These are phyloP conservation scores for Heliocybe sulcata DNA, from an alignment of 1,284 basidiomycete species.

Conservation along the genomic window DNA sequence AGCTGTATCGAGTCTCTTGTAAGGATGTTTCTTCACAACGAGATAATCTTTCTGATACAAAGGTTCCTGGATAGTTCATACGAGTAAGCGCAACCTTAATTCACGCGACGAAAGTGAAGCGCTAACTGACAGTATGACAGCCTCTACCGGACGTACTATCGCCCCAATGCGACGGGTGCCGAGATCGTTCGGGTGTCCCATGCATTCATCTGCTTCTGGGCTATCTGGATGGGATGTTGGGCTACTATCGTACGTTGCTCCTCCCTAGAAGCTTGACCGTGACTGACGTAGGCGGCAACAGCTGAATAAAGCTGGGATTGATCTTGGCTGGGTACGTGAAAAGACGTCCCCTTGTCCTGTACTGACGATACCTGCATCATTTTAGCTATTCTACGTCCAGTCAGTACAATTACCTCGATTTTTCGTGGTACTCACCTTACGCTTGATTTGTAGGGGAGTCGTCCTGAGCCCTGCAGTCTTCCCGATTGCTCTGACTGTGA, in stretches of 20 bases:
- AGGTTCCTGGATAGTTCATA: slow-evolving; percentile 22
- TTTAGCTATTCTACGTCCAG: slow-evolving; percentile 39
- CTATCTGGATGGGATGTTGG: slow-evolving; percentile 51
- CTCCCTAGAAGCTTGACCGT: neutral
- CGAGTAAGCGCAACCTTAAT: slow-evolving; percentile 25
- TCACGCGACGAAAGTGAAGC: neutral
- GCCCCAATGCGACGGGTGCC: slow-evolving; percentile 50
- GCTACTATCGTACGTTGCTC: slow-evolving; percentile 30
- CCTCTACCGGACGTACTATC: slow-evolving; percentile 62
- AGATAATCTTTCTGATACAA: neutral
- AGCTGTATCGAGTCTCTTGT: slow-evolving; percentile 50
- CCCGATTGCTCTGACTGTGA: slow-evolving; percentile 38
- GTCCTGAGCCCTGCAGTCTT: slow-evolving; percentile 40
- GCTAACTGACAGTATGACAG: slow-evolving; percentile 7
- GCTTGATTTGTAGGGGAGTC: slow-evolving; percentile 27
- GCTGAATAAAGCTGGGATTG: slow-evolving; percentile 36
- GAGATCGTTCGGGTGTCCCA: slow-evolving; percentile 56
- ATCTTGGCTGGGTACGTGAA: slow-evolving; percentile 33
- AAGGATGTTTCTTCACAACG: slow-evolving; percentile 17
- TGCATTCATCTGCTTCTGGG: slow-evolving; percentile 51
- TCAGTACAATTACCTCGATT: slow-evolving; percentile 15
- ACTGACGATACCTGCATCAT: too few species aligned
- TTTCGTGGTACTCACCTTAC: neutral
- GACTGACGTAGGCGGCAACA: slow-evolving; percentile 12
- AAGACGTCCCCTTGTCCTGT: neutral